These are phyloP conservation scores for Trichoderma sp. DNA, from an alignment of 2,329 filamentous ascomycete genomes.

Conservation along the genomic window DNA sequence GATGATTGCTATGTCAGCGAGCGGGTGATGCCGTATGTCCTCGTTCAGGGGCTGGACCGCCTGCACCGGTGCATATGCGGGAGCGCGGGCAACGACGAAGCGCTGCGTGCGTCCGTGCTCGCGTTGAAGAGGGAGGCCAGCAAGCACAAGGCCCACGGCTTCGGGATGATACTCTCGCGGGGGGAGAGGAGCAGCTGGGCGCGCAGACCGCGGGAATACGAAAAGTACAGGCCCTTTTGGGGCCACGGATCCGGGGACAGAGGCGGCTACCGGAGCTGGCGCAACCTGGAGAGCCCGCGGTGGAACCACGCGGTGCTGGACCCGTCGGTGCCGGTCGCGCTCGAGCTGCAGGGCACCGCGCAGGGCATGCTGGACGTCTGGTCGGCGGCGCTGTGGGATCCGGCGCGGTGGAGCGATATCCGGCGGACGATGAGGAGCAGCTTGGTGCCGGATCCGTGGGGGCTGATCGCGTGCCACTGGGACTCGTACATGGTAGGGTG, in stretches of 20 bases:
- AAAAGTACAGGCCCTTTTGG: constrained; percentile 26
- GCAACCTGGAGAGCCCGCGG: background rate
- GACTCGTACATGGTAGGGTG: background rate
- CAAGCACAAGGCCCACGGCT: background rate
- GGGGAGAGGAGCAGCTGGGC: constrained; percentile 26
- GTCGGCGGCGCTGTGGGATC: constrained; percentile 29
- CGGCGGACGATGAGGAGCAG: background rate
- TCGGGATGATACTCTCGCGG: constrained; percentile 29
- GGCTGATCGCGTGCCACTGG: background rate
- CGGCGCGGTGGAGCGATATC: constrained; percentile 22
- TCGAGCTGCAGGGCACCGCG: background rate
- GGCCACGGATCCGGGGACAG: background rate
- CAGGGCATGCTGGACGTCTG: constrained; percentile 29
- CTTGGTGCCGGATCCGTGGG: background rate
- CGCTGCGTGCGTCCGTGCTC: background rate
- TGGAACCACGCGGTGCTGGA: background rate
- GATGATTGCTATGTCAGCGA: constrained; percentile 7
- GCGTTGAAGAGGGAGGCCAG: background rate
- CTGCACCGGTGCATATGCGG: constrained; percentile 27
- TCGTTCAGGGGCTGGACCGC: constrained; percentile 22
- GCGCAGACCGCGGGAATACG: background rate
- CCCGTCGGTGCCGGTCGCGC: background rate
- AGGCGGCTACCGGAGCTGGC: background rate
- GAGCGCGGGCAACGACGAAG: too few species aligned
- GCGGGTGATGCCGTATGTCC: constrained; percentile 25